A percentile compares a stretch with the other conserved stretches of the same genome.
phyloP scores from a whole-genome alignment of 257 asterid species.

The Avicennia marina region DNA sequence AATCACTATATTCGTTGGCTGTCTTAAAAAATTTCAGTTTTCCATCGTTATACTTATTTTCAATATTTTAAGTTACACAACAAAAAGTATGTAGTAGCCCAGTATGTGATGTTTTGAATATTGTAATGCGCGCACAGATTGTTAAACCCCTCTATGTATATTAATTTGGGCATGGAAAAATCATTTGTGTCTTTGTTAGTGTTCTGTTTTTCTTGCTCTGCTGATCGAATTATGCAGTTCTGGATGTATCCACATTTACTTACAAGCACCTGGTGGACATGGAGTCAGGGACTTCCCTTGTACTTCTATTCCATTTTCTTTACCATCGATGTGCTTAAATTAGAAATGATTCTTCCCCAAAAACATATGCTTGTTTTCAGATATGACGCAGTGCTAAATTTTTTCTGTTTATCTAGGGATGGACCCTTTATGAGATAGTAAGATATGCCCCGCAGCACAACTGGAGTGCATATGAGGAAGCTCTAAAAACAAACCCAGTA shows the following conservation, averaged over 20 bases:
- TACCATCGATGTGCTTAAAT: neutral
- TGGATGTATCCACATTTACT: no score
- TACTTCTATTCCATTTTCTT: neutral
- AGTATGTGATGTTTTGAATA: neutral
- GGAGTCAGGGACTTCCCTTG: neutral
- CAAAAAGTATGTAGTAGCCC: neutral
- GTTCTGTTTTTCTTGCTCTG: neutral
- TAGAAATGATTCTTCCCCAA: neutral
- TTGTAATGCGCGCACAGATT: neutral
- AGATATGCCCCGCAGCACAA: slow-evolving; percentile 86
- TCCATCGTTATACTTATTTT: neutral
- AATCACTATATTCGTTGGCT: neutral
- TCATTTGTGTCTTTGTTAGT: neutral
- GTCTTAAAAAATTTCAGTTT: neutral
- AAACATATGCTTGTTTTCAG: no score
- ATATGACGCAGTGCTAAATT: no score
- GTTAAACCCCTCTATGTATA: neutral
- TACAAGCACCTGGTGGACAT: neutral
- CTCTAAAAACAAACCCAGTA: slow-evolving; percentile 74
- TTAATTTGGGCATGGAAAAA: neutral
- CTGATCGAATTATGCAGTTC: neutral
- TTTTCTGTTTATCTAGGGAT: slow-evolving; percentile 41
- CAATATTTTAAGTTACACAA: neutral
- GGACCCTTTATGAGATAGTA: slow-evolving; percentile 76
- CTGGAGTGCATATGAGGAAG: slow-evolving; percentile 87